Evolutionary conservation across 1,139 yeast species (phyloP).

Genomic region (Pichia sp.): DNA sequence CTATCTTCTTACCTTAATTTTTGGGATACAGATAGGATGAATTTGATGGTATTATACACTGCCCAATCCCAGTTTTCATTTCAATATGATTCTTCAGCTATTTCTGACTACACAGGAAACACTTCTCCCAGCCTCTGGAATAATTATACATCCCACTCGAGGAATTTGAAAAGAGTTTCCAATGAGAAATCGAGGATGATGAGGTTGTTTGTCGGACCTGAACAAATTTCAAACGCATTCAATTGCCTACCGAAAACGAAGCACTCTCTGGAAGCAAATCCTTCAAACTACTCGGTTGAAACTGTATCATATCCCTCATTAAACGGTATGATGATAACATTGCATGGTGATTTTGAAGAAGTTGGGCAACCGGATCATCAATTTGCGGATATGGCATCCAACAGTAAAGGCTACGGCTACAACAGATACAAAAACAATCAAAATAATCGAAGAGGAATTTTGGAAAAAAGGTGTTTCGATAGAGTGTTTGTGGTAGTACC

Average conservation of each 20-base stretch:
- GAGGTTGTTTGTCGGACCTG: slow-evolving; percentile 69
- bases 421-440: slow-evolving; percentile 13
- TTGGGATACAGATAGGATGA: slow-evolving; percentile 79
- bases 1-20: slow-evolving; percentile 67
- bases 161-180: slow-evolving; percentile 72
- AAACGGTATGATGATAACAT: slow-evolving; percentile 67
- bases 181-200: slow-evolving; percentile 50
- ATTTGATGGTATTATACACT: slow-evolving; percentile 69
- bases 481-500: slow-evolving; percentile 79
- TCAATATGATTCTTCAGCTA: slow-evolving; percentile 49
- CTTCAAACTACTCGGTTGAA: slow-evolving; percentile 72
- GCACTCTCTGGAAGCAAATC: slow-evolving; percentile 62
- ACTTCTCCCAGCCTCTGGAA: slow-evolving; percentile 47
- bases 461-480: slow-evolving; percentile 76
- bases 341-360: slow-evolving; percentile 87
- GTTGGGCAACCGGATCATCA: slow-evolving; percentile 33
- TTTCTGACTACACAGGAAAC: slow-evolving; percentile 22
- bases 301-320: slow-evolving; percentile 68
- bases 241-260: slow-evolving; percentile 67
- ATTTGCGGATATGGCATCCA: slow-evolving; percentile 19
- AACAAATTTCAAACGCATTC: slow-evolving; percentile 59
- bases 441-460: slow-evolving; percentile 35
- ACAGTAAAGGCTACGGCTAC: slow-evolving; percentile 20
- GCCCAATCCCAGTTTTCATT: slow-evolving; percentile 81
- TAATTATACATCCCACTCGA: slow-evolving; percentile 62